Conservation (phyloP, 345 rosid genomes). For the Pistacia integerrima region DNA sequence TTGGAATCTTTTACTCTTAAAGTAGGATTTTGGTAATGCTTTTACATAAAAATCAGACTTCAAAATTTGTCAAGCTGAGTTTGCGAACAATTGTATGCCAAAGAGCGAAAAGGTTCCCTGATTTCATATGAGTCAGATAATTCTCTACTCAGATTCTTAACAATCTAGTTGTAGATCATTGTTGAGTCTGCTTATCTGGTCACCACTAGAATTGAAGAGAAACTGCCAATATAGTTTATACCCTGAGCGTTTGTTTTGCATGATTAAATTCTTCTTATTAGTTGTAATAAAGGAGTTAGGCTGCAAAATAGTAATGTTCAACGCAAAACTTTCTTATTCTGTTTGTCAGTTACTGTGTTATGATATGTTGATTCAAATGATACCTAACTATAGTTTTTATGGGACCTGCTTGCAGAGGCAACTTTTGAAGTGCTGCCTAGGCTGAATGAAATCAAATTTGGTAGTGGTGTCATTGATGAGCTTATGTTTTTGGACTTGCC, state of each 20-base stretch:
- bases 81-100: background rate
- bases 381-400: background rate
- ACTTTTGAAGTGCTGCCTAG: slow-evolving; percentile 95
- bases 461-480: slow-evolving; percentile 95
- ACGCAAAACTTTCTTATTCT: background rate
- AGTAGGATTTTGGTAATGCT: background rate
- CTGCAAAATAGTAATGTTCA: too few relatives aligned
- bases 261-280: background rate
- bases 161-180: background rate
- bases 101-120: background rate
- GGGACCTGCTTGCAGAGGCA: slow-evolving; percentile 67
- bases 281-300: background rate
- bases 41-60: background rate
- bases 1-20: slow-evolving; percentile 4
- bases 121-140: background rate
- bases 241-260: background rate
- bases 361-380: background rate
- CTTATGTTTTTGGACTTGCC: slow-evolving; percentile 90
- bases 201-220: background rate
- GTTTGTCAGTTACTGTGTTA: background rate
- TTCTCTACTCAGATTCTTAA: background rate
- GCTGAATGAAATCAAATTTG: slow-evolving; percentile 93
- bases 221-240: background rate
- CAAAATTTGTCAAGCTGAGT: slow-evolving; percentile 3
- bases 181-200: background rate